A percentile compares a stretch with the other conserved stretches of the same genome.
Conservation (phyloP, 495 filamentous ascomycete genomes). For the Alectoria sarmentosa region DNA sequence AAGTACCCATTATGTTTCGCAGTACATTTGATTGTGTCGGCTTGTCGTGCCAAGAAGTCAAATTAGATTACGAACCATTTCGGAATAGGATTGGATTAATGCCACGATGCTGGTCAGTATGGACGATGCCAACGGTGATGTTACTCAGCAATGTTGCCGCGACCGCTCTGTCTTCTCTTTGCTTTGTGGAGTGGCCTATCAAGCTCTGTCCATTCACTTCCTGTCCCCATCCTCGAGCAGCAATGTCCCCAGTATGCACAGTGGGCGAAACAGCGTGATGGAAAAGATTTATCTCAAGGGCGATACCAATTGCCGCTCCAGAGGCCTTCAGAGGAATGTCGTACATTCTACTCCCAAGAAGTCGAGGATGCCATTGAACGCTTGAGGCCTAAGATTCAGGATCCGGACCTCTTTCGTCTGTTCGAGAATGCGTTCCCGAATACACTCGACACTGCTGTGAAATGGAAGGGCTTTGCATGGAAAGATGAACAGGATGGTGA, state of each 20-base stretch:
- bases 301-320: slow-evolving; percentile 46
- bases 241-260: slow-evolving; percentile 34
- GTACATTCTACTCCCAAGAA: slow-evolving; percentile 50
- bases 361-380: slow-evolving; percentile 49
- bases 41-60: not conserved
- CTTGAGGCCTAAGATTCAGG: slow-evolving; percentile 43
- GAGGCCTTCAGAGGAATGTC: slow-evolving; percentile 48
- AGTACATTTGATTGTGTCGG: too few species aligned
- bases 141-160: not conserved
- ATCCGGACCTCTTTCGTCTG: slow-evolving; percentile 58
- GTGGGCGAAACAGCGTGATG: slow-evolving; percentile 32
- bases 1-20: too few species aligned
- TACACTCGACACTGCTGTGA: slow-evolving; percentile 61
- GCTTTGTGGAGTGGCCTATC: not conserved
- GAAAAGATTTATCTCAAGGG: slow-evolving; percentile 32
- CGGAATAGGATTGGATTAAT: not conserved
- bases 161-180: not conserved
- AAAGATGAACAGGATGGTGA: slow-evolving; percentile 32
- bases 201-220: not conserved
- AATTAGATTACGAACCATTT: not conserved
- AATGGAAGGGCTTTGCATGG: slow-evolving; percentile 52
- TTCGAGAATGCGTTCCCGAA: slow-evolving; percentile 62
- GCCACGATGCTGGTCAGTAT: too few species aligned
- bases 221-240: slow-evolving; percentile 3
- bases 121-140: not conserved